Evolutionary conservation across 169 alveolate genomes (phyloP), one percentile per base, ranked within the genome.

Genomic region (Plasmodium cynomolgi): DNA sequence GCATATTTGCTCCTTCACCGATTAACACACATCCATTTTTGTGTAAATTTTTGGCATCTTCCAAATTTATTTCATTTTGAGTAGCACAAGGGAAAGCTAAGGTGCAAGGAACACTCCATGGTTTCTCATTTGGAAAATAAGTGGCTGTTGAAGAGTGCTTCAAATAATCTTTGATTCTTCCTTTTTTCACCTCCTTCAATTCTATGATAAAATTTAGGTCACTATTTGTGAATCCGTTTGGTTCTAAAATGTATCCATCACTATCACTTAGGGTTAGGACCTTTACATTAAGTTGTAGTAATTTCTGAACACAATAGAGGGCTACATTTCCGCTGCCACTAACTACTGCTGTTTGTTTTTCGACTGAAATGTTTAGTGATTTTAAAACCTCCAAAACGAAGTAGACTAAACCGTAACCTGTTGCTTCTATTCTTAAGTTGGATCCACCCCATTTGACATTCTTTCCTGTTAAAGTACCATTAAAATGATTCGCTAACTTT

Each of bases 261-360:
- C 97, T 94, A 81, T 97, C 98, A 84, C 97, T 95, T 20, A 96
- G 74, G 11, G 98, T 97, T 72, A 97, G 44, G 0, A 96, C 98
- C 47, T 81, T 92, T 11, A 97, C 98, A 47, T 98, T 98, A 58
- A 97, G 95, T 1, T 93, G 93, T 72, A 95, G 71, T 31, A 97
- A 97, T 92, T 97, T 97, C 54, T 95, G 95, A n/a, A 95, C 97
- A 74, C 98, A 95, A 82, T 96, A 96, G 71, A 93, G 95, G 8
- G 98, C 98, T 17, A 97, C 98, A 92, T 97, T 97, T 23, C 98
- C 98, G 68, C 97, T 96, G 72, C 98, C 98, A 82, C 98, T 96
- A 68, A 97, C 91, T 62, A 95, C 82, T 81, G 97, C 95, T n/a
- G 84, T 90, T 93, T 93, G 96, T 37, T 97, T 98, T 41, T 81